Evolutionary conservation across 2,329 filamentous ascomycete genomes (phyloP).

Genomic region (Chaetomium olivaceum): DNA sequence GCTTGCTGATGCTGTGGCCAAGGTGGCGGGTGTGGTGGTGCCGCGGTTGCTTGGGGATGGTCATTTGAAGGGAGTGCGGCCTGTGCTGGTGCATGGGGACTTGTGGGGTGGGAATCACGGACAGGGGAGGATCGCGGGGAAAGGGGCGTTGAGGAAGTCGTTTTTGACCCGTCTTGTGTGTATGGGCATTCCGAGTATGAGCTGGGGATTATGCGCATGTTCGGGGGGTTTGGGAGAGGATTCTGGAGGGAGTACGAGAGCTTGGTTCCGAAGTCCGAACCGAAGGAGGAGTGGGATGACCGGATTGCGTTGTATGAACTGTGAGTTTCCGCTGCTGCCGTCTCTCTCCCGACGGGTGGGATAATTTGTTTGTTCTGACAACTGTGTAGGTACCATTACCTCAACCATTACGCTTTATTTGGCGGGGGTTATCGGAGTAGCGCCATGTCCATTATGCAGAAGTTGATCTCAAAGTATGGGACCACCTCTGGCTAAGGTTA

Average conservation of each 20-base stretch:
- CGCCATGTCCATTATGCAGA: slow-evolving; percentile 77
- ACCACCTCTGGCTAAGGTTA: neutral
- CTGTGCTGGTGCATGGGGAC: slow-evolving; percentile 86
- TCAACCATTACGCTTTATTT: slow-evolving; percentile 87
- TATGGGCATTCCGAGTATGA: slow-evolving; percentile 91
- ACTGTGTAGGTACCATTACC: slow-evolving; percentile 71
- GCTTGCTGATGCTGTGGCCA: slow-evolving; percentile 64
- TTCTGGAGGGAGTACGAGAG: slow-evolving; percentile 79
- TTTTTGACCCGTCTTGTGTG: slow-evolving; percentile 78
- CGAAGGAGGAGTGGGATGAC: slow-evolving; percentile 81
- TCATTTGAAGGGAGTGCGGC: slow-evolving; percentile 64
- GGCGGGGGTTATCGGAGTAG: slow-evolving; percentile 75
- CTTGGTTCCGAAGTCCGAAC: slow-evolving; percentile 76
- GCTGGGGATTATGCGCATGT: slow-evolving; percentile 94
- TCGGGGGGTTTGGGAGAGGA: slow-evolving; percentile 74
- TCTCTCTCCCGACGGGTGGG: neutral
- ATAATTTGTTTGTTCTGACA: slow-evolving; percentile 25
- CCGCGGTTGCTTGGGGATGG: slow-evolving; percentile 72
- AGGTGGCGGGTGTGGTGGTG: slow-evolving; percentile 64
- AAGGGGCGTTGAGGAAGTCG: slow-evolving; percentile 65
- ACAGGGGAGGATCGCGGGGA: slow-evolving; percentile 60
- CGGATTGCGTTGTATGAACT: slow-evolving; percentile 78
- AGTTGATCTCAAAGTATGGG: slow-evolving; percentile 71
- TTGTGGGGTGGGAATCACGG: slow-evolving; percentile 89
- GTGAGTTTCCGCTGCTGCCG: slow-evolving; percentile 50